Evolutionary conservation across 75 land plant species (phyloP).

Genomic region (Pseudotsuga menziesii): DNA sequence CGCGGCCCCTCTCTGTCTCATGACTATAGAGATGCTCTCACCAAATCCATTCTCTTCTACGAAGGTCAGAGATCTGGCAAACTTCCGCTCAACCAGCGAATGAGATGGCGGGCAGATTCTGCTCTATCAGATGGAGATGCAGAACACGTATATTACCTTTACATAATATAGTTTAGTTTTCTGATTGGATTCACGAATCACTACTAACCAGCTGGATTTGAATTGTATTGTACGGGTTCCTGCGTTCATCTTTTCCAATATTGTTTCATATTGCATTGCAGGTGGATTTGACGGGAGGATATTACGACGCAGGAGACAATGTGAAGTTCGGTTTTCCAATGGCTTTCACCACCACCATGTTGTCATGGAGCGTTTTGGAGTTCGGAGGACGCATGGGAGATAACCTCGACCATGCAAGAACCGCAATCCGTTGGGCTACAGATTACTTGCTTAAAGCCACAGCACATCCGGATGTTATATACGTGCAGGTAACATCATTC

Average conservation of each 20-base stretch:
- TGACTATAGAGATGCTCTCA: constrained; percentile 30
- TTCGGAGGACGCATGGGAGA: constrained; percentile 34
- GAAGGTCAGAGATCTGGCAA: constrained; percentile 41
- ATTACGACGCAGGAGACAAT: constrained; percentile 80
- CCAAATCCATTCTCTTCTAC: constrained; percentile 30
- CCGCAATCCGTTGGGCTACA: constrained; percentile 67
- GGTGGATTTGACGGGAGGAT: constrained; percentile 72
- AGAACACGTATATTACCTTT: constrained; percentile 11
- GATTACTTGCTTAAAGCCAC: constrained; percentile 69
- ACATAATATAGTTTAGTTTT: constrained; percentile 46
- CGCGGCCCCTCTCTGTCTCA: background rate
- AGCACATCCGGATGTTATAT: constrained; percentile 33
- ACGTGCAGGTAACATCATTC: constrained; percentile 34
- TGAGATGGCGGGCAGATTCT: constrained; percentile 36
- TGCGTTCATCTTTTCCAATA: too few species aligned
- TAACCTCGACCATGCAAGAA: constrained; percentile 39
- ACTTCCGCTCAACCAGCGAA: constrained; percentile 31
- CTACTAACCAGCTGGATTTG: too few species aligned
- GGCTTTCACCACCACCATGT: constrained; percentile 66
- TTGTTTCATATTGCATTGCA: constrained; percentile 10
- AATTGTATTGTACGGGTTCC: too few species aligned
- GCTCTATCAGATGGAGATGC: constrained; percentile 26
- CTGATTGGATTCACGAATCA: too few species aligned
- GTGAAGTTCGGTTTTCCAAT: constrained; percentile 76
- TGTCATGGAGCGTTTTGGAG: constrained; percentile 70